A percentile compares a stretch with the other conserved stretches of the same genome.
These are phyloP conservation scores for Eucalyptus sideroxylon DNA, from an alignment of 345 rosid species.

Conservation along the genomic window DNA sequence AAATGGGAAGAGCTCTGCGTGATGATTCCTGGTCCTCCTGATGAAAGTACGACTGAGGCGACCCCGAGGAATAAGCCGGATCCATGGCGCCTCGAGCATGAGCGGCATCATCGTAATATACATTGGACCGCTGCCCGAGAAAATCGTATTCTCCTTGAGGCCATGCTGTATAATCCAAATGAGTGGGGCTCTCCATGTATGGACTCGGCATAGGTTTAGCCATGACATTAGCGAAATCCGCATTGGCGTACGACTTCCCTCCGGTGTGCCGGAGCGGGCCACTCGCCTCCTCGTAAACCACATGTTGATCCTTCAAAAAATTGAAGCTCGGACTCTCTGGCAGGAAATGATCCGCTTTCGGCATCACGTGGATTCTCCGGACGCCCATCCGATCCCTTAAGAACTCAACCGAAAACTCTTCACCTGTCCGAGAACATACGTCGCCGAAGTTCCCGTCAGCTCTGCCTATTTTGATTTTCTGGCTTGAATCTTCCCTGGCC, in stretches of 20 bases:
- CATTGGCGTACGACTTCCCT: neutral
- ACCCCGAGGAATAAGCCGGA: neutral
- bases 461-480: constrained; percentile 11
- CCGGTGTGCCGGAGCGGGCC: neutral
- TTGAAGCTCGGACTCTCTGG: neutral
- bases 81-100: neutral
- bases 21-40: constrained; percentile 6
- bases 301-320: constrained; percentile 6
- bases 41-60: constrained; percentile 25
- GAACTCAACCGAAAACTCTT: constrained; percentile 66
- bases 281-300: constrained; percentile 17
- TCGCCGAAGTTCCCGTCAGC: constrained; percentile 11
- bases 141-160: neutral
- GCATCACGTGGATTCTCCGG: constrained; percentile 12
- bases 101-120: neutral
- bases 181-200: neutral
- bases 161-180: neutral
- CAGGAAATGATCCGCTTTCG: constrained; percentile 3
- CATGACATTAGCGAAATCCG: neutral
- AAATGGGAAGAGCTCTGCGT: constrained; percentile 5
- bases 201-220: neutral
- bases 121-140: neutral
- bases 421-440: constrained; percentile 65
- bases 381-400: constrained; percentile 29
- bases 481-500: constrained; percentile 26